A percentile compares a stretch with the other conserved stretches of the same genome.
Evolutionary conservation across 805 yeast genomes (phyloP).

Genomic region (Yamadazyma laniorum): DNA sequence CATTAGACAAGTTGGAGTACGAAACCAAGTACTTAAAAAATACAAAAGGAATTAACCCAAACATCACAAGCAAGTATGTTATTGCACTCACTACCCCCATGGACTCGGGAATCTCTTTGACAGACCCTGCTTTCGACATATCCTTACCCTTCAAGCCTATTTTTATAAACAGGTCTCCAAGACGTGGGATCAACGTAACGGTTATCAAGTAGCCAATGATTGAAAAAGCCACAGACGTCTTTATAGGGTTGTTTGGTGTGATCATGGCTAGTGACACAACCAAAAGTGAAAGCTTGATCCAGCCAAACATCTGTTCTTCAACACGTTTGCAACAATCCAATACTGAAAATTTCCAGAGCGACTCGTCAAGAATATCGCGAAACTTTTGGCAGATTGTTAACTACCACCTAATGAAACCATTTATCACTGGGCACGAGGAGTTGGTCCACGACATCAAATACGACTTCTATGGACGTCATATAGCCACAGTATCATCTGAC

Average conservation of each 20-base stretch:
- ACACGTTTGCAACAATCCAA: conserved; percentile 2
- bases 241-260: conserved; percentile 47
- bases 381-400: too few relatives aligned
- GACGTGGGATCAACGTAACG: conserved; percentile 60
- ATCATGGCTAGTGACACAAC: conserved; percentile 22
- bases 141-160: conserved; percentile 88
- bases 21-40: conserved; percentile 73
- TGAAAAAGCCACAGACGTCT: conserved; percentile 64
- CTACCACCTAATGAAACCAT: conserved; percentile 65
- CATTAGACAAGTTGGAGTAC: conserved; percentile 35
- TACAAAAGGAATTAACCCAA: conserved; percentile 82
- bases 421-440: conserved; percentile 90
- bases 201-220: conserved; percentile 65
- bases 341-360: too few relatives aligned
- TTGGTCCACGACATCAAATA: conserved; percentile 86
- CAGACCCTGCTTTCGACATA: conserved; percentile 71
- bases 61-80: conserved; percentile 76
- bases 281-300: conserved; percentile 13
- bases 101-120: conserved; percentile 71
- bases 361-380: too few relatives aligned
- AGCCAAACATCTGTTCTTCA: conserved; percentile 1
- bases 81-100: conserved; percentile 89
- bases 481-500: conserved; percentile 95
- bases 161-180: conserved; percentile 63
- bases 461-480: conserved; percentile 87